phyloP scores from a whole-genome alignment of 139 green algal genomes.

The Chlamydomonas incerta region DNA sequence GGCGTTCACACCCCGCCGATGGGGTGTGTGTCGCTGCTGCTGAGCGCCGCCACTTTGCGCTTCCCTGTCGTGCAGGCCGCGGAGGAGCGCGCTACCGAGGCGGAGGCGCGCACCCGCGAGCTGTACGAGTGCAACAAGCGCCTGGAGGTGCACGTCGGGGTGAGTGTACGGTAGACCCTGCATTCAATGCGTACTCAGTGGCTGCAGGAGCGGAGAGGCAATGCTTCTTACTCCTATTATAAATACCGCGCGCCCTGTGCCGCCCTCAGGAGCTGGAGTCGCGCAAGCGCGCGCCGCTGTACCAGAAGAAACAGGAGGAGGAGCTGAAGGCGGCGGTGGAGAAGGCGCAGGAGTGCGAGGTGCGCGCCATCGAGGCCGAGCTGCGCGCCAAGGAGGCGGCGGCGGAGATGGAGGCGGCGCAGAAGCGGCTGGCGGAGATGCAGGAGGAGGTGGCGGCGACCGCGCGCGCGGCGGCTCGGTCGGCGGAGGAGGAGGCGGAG shows the following conservation, averaged over 20 bases:
- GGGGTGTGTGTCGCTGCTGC: too few species aligned
- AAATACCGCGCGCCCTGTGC: too few species aligned
- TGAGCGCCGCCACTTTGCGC: too few species aligned
- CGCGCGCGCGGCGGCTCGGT: slow-evolving; percentile 16
- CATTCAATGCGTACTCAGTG: too few species aligned
- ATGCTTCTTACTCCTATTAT: too few species aligned
- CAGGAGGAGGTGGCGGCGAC: slow-evolving; percentile 29
- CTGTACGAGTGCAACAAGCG: slow-evolving; percentile 75
- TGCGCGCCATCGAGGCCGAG: slow-evolving; percentile 73
- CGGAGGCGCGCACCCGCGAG: slow-evolving; percentile 61
- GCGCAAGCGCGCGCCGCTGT: slow-evolving; percentile 88
- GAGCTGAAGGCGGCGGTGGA: slow-evolving; percentile 82
- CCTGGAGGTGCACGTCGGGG: slow-evolving; percentile 75
- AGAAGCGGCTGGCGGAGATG: slow-evolving; percentile 43
- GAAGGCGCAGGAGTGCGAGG: slow-evolving; percentile 80
- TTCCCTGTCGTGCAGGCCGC: background rate
- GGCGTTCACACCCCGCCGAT: too few species aligned
- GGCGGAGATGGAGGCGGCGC: slow-evolving; percentile 44
- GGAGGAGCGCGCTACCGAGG: slow-evolving; percentile 30
- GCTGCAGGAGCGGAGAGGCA: background rate
- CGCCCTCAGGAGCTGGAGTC: slow-evolving; percentile 78
- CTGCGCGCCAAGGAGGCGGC: slow-evolving; percentile 61
- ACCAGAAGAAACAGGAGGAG: slow-evolving; percentile 91
- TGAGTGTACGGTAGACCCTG: too few species aligned
- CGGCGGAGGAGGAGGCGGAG: slow-evolving; percentile 39